Base-by-base conservation (phyloP, 2,329 filamentous ascomycete species). In the Colletotrichum acutatum region DNA sequence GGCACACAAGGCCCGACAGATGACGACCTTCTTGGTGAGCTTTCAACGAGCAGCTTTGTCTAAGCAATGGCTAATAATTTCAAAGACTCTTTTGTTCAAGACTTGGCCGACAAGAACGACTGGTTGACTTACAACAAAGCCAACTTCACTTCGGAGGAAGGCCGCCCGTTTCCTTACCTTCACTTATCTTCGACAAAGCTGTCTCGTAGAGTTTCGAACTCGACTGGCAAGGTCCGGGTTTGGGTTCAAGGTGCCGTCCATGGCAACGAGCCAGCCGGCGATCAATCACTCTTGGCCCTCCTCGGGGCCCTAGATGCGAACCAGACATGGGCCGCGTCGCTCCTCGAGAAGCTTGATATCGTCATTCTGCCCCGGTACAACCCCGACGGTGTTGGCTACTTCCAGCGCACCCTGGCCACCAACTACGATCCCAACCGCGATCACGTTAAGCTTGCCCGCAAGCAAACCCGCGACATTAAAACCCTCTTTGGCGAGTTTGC, bases 371-470 rank as follows among this genome's bases (percentile, higher is more conserved):
- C 79, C 0, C 78, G 80, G 1, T 82, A 82, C 57, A 82, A 82
- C 53, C 79, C 80, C 0, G 80, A 82, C n/a, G 80, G 80, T 1
- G 78, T 80, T 2, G 79, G 75, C 34, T 82, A 82, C 66, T 82
- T 81, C 71, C 80, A 82, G 74, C 78, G 80, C 7, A 74, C 67
- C 0, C 70, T 82, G 1, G 76, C 80, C 0, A 77, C 78, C 1
- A 80, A 79, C 65, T 79, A 78, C 14, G 80, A 82, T 34, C 80
- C 80, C 1, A 82, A 82, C 69, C 78, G 80, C 3, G 80, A 82
- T 24, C 80, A 81, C 28, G 75, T 77, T 8, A 82, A 81, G 54
- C 77, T 82, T 8, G 80, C 78, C 2, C 77, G 79, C 6, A 75
- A 79, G 72, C 80, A 82, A 53, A 82, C 80, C 0, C 76, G 78